Evolutionary conservation across 257 asterid genomes (phyloP).

Genomic region (Solanum raphanifolium): DNA sequence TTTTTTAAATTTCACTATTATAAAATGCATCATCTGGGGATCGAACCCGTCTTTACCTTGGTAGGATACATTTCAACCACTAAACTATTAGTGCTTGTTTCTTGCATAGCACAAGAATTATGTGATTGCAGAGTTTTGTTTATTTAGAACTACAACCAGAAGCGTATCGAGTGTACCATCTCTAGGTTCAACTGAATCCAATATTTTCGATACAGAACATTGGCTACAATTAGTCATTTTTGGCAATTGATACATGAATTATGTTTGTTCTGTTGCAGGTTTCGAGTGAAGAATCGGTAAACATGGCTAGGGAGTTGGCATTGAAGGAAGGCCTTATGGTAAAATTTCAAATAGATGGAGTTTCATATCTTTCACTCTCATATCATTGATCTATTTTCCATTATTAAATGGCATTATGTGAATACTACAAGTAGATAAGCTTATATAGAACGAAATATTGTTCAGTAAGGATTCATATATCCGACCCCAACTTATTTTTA

Average conservation of each 20-base stretch:
- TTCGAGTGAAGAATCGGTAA: slow-evolving; percentile 83
- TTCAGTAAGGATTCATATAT: not conserved
- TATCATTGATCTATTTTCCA: not conserved
- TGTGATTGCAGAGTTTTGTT: not conserved
- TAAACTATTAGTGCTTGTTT: not conserved
- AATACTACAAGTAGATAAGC: not conserved
- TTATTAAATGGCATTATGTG: not conserved
- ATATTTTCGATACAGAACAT: not conserved
- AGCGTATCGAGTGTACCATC: not conserved
- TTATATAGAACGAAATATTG: not conserved
- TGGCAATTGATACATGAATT: not conserved
- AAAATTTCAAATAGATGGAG: not conserved
- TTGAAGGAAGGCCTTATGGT: slow-evolving; percentile 92
- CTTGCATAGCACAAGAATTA: not conserved
- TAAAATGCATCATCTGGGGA: not conserved
- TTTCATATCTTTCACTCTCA: not conserved
- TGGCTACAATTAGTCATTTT: not conserved
- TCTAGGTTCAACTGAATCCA: not conserved
- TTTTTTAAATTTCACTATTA: not conserved
- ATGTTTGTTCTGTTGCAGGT: slow-evolving; percentile 38
- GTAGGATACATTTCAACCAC: not conserved
- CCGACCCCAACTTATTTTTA: not conserved
- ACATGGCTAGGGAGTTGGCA: slow-evolving; percentile 87
- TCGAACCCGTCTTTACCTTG: not conserved
- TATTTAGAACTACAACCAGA: not conserved